These are phyloP conservation scores for Pleurotus tuber-regium DNA, from an alignment of 768 basidiomycete genomes.

Conservation along the genomic window DNA sequence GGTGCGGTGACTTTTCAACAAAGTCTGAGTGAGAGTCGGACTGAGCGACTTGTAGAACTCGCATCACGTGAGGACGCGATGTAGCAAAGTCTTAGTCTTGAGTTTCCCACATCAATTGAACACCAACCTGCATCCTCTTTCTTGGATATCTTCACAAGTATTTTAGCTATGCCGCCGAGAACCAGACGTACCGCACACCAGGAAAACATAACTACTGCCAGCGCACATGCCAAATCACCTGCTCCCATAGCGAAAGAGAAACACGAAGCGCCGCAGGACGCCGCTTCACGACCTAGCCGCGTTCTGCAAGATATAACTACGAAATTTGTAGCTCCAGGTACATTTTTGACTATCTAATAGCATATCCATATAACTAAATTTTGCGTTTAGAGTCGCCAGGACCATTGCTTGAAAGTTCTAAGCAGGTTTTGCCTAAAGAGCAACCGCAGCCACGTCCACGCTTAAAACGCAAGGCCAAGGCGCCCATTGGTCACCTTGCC, in stretches of 20 bases:
- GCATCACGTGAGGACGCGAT: constrained; percentile 1
- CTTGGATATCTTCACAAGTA: background rate
- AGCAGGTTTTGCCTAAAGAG: background rate
- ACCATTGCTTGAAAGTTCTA: background rate
- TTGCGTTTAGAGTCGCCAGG: background rate
- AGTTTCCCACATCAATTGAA: constrained; percentile 3
- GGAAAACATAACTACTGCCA: background rate
- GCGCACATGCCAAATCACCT: background rate
- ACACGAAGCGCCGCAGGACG: background rate
- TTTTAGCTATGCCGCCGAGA: constrained; percentile 9
- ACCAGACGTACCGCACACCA: constrained; percentile 3
- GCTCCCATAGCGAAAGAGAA: background rate
- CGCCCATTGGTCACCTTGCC: background rate
- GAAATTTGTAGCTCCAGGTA: background rate
- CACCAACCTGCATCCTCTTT: background rate
- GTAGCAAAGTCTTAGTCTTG: background rate
- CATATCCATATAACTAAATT: background rate
- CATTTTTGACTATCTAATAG: background rate
- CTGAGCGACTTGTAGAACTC: background rate
- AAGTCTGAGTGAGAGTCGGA: background rate
- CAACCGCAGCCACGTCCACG: background rate
- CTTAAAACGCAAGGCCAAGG: constrained; percentile 3
- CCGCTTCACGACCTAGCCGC: background rate
- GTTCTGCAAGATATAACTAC: constrained; percentile 6
- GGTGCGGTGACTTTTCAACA: background rate